Conservation (phyloP, 1,139 yeast genomes). For the Pichia kudriavzevii region DNA sequence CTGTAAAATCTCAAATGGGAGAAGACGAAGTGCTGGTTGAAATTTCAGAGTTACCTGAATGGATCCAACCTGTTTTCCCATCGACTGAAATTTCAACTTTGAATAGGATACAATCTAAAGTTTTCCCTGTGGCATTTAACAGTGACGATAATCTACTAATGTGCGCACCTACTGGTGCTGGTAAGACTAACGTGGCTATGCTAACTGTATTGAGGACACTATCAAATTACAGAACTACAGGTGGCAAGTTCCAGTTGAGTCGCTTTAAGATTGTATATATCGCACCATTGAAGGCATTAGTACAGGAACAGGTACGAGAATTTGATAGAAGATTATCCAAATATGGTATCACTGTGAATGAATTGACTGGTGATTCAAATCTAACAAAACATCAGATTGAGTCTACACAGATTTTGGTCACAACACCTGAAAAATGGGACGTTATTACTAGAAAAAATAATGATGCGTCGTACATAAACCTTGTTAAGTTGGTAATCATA, state of each 20-base stretch:
- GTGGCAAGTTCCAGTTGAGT: constrained; percentile 44
- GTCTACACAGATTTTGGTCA: constrained; percentile 76
- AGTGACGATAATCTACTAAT: constrained; percentile 66
- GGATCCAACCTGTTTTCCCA: constrained; percentile 80
- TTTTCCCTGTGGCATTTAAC: constrained; percentile 68
- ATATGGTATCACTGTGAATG: constrained; percentile 70
- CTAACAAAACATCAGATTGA: constrained; percentile 70
- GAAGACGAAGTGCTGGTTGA: constrained; percentile 49
- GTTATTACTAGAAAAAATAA: constrained; percentile 77
- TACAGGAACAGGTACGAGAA: constrained; percentile 90
- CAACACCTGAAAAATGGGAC: constrained; percentile 86
- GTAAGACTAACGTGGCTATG: constrained; percentile 94
- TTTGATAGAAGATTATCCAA: constrained; percentile 63
- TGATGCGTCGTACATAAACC: constrained; percentile 52
- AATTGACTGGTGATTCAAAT: constrained; percentile 85
- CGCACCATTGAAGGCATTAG: constrained; percentile 92
- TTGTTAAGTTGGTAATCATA: constrained; percentile 69
- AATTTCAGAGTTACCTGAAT: constrained; percentile 60
- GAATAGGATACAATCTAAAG: constrained; percentile 78
- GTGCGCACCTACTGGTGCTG: constrained; percentile 99
- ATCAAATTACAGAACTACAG: constrained; percentile 42
- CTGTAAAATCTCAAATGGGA: constrained; percentile 34
- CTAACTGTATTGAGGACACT: constrained; percentile 61
- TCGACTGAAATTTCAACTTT: constrained; percentile 55
- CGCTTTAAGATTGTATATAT: constrained; percentile 78